Evolutionary conservation across 371 early-diverging fungal species (phyloP).

Genomic region (Mucor mucedo): DNA sequence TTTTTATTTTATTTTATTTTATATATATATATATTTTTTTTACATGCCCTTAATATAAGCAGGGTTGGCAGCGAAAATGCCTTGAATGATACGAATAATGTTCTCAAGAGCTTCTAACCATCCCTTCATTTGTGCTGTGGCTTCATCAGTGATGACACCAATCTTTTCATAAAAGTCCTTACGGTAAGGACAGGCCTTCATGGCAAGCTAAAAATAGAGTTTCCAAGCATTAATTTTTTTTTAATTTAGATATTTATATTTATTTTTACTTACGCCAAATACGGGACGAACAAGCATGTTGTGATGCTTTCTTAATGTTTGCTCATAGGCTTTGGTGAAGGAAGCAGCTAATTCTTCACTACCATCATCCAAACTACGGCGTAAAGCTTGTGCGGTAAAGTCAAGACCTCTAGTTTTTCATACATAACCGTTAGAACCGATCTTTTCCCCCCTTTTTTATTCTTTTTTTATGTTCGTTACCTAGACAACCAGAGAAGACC

Average conservation of each 20-base stretch:
- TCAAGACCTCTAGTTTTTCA: constrained; percentile 78
- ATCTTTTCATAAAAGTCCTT: constrained; percentile 88
- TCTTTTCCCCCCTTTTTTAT: background rate
- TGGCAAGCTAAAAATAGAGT: constrained; percentile 70
- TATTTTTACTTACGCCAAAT: constrained; percentile 69
- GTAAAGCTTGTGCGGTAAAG: constrained; percentile 84
- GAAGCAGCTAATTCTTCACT: constrained; percentile 83
- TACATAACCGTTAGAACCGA: background rate
- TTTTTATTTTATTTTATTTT: constrained; percentile 2
- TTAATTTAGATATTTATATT: background rate
- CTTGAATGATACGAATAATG: constrained; percentile 55
- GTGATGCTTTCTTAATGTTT: constrained; percentile 82
- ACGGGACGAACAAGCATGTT: constrained; percentile 82
- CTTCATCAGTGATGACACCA: constrained; percentile 64
- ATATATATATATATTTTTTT: constrained; percentile 23
- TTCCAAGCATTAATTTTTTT: background rate
- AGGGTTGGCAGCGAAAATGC: constrained; percentile 45
- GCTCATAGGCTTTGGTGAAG: constrained; percentile 85
- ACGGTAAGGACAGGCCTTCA: constrained; percentile 93
- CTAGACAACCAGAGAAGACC: constrained; percentile 94
- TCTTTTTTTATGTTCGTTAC: constrained; percentile 37
- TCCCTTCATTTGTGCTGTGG: constrained; percentile 60
- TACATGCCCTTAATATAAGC: constrained; percentile 59
- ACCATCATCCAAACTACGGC: constrained; percentile 70
- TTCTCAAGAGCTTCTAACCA: constrained; percentile 84